Percentiles rank a stretch among this genome's conserved stretches.
These are phyloP conservation scores for Amanita muscaria DNA, from an alignment of 768 basidiomycete species.

Conservation along the genomic window DNA sequence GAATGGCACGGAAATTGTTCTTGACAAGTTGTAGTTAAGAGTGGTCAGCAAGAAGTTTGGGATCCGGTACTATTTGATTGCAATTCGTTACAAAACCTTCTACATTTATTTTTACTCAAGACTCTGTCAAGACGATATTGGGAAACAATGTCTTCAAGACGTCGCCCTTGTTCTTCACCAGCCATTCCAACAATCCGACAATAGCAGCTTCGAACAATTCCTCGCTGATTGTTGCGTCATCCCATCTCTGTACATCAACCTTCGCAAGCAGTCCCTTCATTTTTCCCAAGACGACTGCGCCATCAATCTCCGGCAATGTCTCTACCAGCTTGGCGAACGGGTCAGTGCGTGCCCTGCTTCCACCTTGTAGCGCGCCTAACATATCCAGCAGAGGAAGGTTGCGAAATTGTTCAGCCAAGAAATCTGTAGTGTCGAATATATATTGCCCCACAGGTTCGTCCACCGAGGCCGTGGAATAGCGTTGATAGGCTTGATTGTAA, in stretches of 20 bases:
- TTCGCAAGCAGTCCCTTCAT: conserved; percentile 13
- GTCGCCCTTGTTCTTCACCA: conserved; percentile 13
- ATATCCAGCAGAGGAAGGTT: too few species aligned
- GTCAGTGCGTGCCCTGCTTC: conserved; percentile 1
- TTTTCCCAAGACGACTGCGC: conserved; percentile 16
- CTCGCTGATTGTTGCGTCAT: conserved; percentile 15
- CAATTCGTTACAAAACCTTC: too few species aligned
- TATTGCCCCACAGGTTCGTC: conserved; percentile 12
- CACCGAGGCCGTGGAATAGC: conserved; percentile 17
- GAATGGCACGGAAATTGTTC: too few species aligned
- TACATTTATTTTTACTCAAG: too few species aligned
- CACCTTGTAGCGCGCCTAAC: not conserved
- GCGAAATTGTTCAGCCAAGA: conserved; percentile 7
- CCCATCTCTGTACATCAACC: conserved; percentile 6
- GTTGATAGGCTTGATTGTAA: conserved; percentile 17
- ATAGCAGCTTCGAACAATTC: conserved; percentile 19
- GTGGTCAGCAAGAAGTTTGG: too few species aligned
- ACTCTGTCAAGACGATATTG: not conserved
- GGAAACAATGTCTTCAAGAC: conserved; percentile 8
- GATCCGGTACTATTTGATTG: too few species aligned
- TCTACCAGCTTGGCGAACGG: conserved; percentile 10
- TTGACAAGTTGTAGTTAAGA: too few species aligned
- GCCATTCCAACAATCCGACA: conserved; percentile 18
- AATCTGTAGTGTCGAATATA: conserved; percentile 9
- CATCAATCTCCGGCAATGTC: conserved; percentile 13